A percentile compares a stretch with the other conserved stretches of the same genome.
Conservation (phyloP, 441 rosid species). For the Mallotus repandus region DNA sequence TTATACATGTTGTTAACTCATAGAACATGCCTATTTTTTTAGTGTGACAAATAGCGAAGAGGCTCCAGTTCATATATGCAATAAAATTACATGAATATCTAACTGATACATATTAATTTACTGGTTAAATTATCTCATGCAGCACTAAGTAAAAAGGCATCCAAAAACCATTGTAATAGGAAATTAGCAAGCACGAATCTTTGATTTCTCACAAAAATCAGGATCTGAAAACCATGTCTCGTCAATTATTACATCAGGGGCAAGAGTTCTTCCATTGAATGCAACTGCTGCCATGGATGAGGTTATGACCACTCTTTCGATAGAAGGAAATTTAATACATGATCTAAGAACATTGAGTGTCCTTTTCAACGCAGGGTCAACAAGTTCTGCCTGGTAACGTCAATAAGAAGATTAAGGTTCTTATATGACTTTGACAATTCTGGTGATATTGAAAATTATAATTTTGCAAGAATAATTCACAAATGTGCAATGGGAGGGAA, state of each 20-base stretch:
- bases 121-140: not conserved
- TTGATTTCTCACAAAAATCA: conserved; percentile 31
- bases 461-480: not conserved
- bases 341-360: conserved; percentile 60
- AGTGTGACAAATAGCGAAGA: not conserved
- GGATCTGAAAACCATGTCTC: conserved; percentile 43
- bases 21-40: conserved; percentile 8
- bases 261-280: conserved; percentile 40
- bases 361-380: conserved; percentile 68
- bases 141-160: not conserved
- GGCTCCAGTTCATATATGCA: not conserved
- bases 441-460: not conserved
- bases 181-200: conserved; percentile 30
- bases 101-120: not conserved
- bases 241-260: conserved; percentile 37
- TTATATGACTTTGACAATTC: not conserved
- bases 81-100: not conserved
- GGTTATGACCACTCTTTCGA: conserved; percentile 58
- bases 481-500: not conserved
- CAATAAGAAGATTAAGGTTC: not conserved
- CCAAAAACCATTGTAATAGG: not conserved
- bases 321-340: conserved; percentile 40
- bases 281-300: conserved; percentile 60
- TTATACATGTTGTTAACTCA: not conserved
- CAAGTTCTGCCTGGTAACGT: conserved; percentile 35